A percentile compares a stretch with the other conserved stretches of the same genome.
Evolutionary conservation across 106 monocot species (phyloP).

Genomic region (Allium fistulosum): DNA sequence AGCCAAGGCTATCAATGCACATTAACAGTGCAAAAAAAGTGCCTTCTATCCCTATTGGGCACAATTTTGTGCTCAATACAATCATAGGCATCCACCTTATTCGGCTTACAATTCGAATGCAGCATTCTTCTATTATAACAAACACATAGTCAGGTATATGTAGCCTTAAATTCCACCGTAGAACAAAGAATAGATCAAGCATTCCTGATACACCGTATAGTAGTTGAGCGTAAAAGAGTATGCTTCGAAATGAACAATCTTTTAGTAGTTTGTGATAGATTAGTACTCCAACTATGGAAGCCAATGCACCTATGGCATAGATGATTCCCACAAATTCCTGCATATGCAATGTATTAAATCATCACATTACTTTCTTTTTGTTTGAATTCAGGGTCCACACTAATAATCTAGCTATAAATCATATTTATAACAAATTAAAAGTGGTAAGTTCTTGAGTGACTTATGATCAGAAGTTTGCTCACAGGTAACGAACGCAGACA

Average conservation of each 20-base stretch:
- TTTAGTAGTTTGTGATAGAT: constrained; percentile 69
- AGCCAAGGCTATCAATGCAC: constrained; percentile 63
- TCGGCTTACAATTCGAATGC: constrained; percentile 45
- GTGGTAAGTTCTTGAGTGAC: not conserved
- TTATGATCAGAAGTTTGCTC: not conserved
- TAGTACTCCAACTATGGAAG: constrained; percentile 67
- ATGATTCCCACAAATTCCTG: constrained; percentile 48
- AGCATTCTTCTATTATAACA: constrained; percentile 48
- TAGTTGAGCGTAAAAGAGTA: constrained; percentile 72
- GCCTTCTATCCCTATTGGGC: constrained; percentile 80
- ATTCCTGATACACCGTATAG: constrained; percentile 50
- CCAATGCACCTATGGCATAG: constrained; percentile 45
- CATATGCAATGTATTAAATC: not conserved
- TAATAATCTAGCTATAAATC: too few relatives aligned
- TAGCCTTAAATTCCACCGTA: constrained; percentile 50
- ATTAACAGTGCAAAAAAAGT: constrained; percentile 91
- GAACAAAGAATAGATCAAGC: constrained; percentile 54
- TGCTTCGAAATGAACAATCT: constrained; percentile 45
- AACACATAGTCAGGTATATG: constrained; percentile 59
- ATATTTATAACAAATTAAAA: not conserved
- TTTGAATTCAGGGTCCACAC: too few relatives aligned
- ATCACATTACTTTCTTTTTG: not conserved
- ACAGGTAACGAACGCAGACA: not conserved
- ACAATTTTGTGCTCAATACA: constrained; percentile 73
- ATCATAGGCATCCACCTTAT: constrained; percentile 89